phyloP scores from a whole-genome alignment of 2,329 filamentous ascomycete genomes.

The Coleophoma eucalyptorum region DNA sequence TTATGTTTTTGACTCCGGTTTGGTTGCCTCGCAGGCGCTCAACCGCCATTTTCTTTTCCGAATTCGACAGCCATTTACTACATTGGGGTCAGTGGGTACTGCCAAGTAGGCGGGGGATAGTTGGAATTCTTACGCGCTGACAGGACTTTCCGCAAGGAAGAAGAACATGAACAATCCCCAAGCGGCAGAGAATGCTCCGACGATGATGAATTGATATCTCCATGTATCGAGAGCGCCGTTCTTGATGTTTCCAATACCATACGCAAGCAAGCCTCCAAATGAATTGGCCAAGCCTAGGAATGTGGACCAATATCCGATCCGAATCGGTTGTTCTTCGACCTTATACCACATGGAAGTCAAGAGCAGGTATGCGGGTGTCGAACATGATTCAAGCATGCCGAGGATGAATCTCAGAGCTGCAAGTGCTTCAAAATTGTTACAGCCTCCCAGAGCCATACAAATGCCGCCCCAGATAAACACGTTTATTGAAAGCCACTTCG shows the following conservation, averaged over 20 bases:
- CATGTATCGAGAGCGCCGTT: slow-evolving; percentile 51
- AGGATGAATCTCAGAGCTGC: slow-evolving; percentile 4
- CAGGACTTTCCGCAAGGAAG: slow-evolving; percentile 13
- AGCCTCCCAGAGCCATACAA: neutral
- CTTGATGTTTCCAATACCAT: slow-evolving; percentile 46
- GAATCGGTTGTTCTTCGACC: slow-evolving; percentile 48
- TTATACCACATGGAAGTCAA: slow-evolving; percentile 51
- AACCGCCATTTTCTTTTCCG: neutral
- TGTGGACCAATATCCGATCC: slow-evolving; percentile 55
- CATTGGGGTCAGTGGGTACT: neutral
- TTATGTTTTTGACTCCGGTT: slow-evolving; percentile 19
- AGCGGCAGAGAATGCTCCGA: slow-evolving; percentile 17
- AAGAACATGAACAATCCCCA: slow-evolving; percentile 33
- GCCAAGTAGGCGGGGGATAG: neutral
- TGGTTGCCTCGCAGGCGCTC: slow-evolving; percentile 15
- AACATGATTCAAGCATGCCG: slow-evolving; percentile 5
- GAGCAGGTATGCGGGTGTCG: slow-evolving; percentile 31
- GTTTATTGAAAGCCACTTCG: neutral
- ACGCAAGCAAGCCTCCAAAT: slow-evolving; percentile 45
- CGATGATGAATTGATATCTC: slow-evolving; percentile 45
- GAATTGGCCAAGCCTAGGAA: slow-evolving; percentile 45
- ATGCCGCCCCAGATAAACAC: neutral
- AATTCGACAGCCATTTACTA: neutral
- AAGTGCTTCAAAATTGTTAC: neutral
- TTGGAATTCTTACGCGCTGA: neutral